Conservation (phyloP, 176 grass and related monocot species). For the Eragrostis curvula region DNA sequence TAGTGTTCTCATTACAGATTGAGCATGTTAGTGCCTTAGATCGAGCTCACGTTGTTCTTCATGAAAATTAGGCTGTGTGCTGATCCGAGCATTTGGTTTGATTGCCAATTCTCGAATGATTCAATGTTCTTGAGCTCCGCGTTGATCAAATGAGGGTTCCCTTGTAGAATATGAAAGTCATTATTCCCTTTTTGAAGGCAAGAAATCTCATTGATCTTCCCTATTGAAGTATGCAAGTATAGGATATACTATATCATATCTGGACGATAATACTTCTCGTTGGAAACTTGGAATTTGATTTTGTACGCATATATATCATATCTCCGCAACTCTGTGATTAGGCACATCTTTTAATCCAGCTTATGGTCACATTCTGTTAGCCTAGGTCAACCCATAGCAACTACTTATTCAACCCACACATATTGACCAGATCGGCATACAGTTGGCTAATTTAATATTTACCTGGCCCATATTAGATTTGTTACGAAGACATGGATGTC, state of each 20-base stretch:
- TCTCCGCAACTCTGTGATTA: background rate
- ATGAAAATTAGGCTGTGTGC: background rate
- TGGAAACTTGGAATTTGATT: too few species aligned
- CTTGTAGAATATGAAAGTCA: background rate
- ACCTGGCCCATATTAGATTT: background rate
- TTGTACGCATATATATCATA: background rate
- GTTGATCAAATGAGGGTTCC: background rate
- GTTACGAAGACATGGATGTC: background rate
- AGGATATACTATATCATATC: background rate
- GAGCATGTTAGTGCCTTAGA: background rate
- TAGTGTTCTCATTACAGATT: background rate
- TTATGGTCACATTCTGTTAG: background rate
- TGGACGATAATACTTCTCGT: background rate
- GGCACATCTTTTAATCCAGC: background rate
- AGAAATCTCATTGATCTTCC: background rate
- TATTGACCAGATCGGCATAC: background rate
- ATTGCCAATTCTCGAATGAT: background rate
- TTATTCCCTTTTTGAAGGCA: background rate
- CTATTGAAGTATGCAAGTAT: background rate
- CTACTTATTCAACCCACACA: too few species aligned
- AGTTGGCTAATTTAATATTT: background rate
- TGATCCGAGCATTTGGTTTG: background rate
- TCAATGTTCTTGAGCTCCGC: background rate
- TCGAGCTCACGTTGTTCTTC: background rate
- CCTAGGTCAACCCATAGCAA: background rate